Percentiles rank a stretch among this genome's conserved stretches.
Evolutionary conservation across 345 rosid genomes (phyloP).

Genomic region (Durio zibethinus): DNA sequence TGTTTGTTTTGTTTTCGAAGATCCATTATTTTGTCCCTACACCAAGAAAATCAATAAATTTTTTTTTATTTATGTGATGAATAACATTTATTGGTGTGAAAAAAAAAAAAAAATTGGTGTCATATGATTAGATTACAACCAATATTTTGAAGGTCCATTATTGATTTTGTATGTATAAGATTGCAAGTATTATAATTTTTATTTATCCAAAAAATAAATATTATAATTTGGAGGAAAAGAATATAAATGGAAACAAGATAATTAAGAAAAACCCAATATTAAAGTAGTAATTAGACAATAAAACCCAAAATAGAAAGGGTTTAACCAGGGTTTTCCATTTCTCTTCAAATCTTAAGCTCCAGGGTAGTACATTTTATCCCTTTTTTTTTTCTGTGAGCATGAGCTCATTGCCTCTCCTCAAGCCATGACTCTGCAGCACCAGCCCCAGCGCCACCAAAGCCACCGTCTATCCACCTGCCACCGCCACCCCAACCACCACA

Average conservation of each 20-base stretch:
- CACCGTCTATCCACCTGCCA: slow-evolving; percentile 9
- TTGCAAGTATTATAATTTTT: not conserved
- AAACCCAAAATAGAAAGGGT: slow-evolving; percentile 18
- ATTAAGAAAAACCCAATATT: too few species aligned
- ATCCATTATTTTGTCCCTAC: not conserved
- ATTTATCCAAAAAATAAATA: too few species aligned
- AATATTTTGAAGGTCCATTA: not conserved
- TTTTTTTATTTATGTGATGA: not conserved
- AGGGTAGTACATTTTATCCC: not conserved
- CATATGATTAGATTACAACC: not conserved
- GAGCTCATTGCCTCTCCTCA: not conserved
- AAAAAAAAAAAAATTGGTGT: not conserved
- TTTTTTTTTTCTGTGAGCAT: not conserved
- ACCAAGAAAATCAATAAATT: not conserved
- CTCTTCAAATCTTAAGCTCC: not conserved
- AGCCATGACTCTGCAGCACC: slow-evolving; percentile 10
- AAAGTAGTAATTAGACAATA: too few species aligned
- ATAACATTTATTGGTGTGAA: too few species aligned
- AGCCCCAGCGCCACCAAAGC: not conserved
- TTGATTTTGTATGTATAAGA: not conserved
- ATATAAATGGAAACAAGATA: too few species aligned
- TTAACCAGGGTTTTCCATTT: slow-evolving; percentile 26
- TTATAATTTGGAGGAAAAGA: not conserved
- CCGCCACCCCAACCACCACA: slow-evolving; percentile 10
- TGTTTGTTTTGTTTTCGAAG: not conserved